A percentile compares a stretch with the other conserved stretches of the same genome.
Evolutionary conservation across 176 grass and related monocot species (phyloP).

Genomic region (Eragrostis curvula): DNA sequence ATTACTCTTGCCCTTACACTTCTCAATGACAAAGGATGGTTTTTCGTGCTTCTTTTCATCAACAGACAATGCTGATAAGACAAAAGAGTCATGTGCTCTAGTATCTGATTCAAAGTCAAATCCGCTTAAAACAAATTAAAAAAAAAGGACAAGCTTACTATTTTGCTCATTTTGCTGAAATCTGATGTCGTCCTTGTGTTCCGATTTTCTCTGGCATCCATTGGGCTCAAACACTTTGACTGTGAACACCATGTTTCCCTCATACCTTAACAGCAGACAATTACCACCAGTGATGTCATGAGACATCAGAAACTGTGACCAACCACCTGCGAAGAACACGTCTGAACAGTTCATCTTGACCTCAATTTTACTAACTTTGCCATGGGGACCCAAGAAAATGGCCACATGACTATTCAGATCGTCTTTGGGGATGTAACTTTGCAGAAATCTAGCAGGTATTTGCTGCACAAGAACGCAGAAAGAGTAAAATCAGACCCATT

Average conservation of each 20-base stretch:
- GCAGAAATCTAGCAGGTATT: slow-evolving; percentile 31
- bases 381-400: neutral
- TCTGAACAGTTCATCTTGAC: neutral
- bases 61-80: neutral
- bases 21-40: neutral
- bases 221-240: slow-evolving; percentile 14
- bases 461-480: neutral
- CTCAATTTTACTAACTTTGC: slow-evolving; percentile 16
- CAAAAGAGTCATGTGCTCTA: neutral
- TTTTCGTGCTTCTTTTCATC: neutral
- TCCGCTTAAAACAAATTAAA: no score
- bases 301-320: slow-evolving; percentile 21
- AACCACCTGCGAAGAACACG: slow-evolving; percentile 26
- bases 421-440: neutral
- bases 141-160: neutral
- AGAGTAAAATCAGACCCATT: neutral
- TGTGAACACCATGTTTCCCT: slow-evolving; percentile 37
- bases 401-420: neutral
- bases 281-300: slow-evolving; percentile 21
- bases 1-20: neutral
- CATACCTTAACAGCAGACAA: slow-evolving; percentile 28
- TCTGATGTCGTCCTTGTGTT: neutral
- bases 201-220: slow-evolving; percentile 23
- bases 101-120: neutral
- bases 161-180: neutral